A percentile compares a stretch with the other conserved stretches of the same genome.
These are phyloP conservation scores for Penicillium freii DNA, from an alignment of 2,329 filamentous ascomycete genomes.

Conservation along the genomic window DNA sequence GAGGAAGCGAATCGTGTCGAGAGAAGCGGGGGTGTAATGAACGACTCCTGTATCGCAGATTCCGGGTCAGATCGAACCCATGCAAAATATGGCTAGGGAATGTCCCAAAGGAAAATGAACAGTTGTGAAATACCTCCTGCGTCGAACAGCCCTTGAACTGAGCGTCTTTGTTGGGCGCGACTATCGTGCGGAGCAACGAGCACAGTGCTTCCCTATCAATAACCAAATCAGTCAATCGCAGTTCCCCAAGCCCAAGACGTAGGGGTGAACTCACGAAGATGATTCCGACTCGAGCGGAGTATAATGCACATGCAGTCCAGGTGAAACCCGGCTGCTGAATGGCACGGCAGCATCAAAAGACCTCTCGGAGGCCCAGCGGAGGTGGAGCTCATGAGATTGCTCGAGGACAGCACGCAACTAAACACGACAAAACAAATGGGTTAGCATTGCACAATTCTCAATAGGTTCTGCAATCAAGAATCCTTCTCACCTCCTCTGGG, in stretches of 20 bases:
- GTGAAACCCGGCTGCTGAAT: constrained; percentile 70
- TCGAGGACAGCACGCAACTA: constrained; percentile 62
- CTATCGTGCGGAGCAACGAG: constrained; percentile 55
- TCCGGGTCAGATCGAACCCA: neutral
- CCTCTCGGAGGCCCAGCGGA: constrained; percentile 69
- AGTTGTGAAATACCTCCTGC: constrained; percentile 42
- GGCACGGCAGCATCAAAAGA: constrained; percentile 63
- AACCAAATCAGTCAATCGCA: constrained; percentile 8
- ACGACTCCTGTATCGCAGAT: constrained; percentile 50
- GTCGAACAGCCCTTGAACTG: constrained; percentile 52
- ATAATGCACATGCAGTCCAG: constrained; percentile 79
- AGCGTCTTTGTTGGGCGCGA: constrained; percentile 43
- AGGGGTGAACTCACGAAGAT: constrained; percentile 31
- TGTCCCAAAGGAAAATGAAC: neutral
- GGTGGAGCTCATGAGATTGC: constrained; percentile 68
- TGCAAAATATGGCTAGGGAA: neutral
- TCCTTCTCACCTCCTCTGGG: constrained; percentile 57
- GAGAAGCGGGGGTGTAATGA: constrained; percentile 58
- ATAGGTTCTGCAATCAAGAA: neutral
- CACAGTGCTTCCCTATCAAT: constrained; percentile 54
- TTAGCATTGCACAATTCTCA: neutral
- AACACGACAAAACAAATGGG: neutral
- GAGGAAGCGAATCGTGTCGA: constrained; percentile 62
- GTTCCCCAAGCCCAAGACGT: neutral
- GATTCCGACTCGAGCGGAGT: constrained; percentile 53